Base-by-base conservation (phyloP, 345 rosid genomes). In the Dipteronia sinensis region DNA sequence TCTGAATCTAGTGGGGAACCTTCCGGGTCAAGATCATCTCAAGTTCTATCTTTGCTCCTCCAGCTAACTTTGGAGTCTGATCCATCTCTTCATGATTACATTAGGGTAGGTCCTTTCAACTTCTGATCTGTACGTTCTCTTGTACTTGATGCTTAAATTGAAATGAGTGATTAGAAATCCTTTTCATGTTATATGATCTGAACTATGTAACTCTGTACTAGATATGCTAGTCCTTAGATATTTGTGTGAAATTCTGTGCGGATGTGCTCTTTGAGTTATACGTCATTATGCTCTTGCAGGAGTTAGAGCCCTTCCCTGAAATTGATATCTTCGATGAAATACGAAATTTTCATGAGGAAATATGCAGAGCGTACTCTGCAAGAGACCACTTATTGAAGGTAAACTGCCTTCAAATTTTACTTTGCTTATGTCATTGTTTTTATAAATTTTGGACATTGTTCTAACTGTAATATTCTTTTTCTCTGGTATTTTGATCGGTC, bases 331-430 rank as follows among this genome's bases (percentile, higher is more conserved):
- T 95, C 77, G 83, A 83, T 76, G 85, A 76, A 84, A 77, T 95
- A 75, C 87, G 87, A 63, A 84, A 80, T 67, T 92, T 90, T 78
- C 94, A 93, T 75, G 83, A 84, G 73, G 90, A 83, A 67, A 76
- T 86, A 81, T 92, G 92, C 80, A 78, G 62, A 78, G 85, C 81
- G 10, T 93, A 90, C 84, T 92, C 97, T 31, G 88, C 85, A n/a
- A 89, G 90, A 76, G 94, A 87, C 77, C 99, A 95, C 89, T 84
- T 95, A 77, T 79, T 95, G 85, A 89, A 92, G 89, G 99, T 89
- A 69, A 42, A 77, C 20, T 75, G 71, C 59, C 77, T 62, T 72
- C 47, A 42, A 40, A 15, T 63, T 58, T 53, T 55, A 46, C 58
- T 61, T 77, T 17, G 55, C 55, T 69, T 72, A 40, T 46, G 6